Evolutionary conservation across 2,329 filamentous ascomycete genomes (phyloP).

Genomic region (Byssoonygena ceratinophila): DNA sequence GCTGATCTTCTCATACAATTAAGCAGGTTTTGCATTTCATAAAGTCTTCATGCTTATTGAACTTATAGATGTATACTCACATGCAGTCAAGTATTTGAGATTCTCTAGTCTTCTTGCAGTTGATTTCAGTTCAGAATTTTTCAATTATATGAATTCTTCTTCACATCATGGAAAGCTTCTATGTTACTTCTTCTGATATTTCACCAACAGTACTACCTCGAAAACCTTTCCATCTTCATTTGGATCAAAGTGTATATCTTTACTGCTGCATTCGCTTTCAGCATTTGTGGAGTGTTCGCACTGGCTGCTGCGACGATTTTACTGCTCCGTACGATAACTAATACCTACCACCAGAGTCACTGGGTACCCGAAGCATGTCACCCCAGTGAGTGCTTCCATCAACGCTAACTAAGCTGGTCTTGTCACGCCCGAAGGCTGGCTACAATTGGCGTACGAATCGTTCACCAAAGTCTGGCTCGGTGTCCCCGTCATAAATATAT

Average conservation of each 20-base stretch:
- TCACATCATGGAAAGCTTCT: too few relatives aligned
- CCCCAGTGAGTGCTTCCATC: slow-evolving; percentile 4
- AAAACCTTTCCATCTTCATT: not conserved
- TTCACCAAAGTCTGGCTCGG: not conserved
- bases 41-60: too few relatives aligned
- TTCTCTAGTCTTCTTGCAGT: too few relatives aligned
- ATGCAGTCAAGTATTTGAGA: too few relatives aligned
- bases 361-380: slow-evolving; percentile 8
- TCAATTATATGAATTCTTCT: too few relatives aligned
- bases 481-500: not conserved
- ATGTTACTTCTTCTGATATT: too few relatives aligned
- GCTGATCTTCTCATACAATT: too few relatives aligned
- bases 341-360: not conserved
- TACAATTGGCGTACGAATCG: not conserved
- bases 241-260: not conserved
- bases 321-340: slow-evolving; percentile 9
- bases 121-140: too few relatives aligned
- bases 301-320: not conserved
- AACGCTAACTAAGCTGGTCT: not conserved
- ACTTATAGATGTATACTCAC: too few relatives aligned
- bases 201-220: too few relatives aligned
- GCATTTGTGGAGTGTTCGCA: not conserved
- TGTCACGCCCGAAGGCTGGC: not conserved
- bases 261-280: not conserved
- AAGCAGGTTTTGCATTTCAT: too few relatives aligned